These are phyloP conservation scores for Alternaria sp. DNA, from an alignment of 2,329 filamentous ascomycete genomes.

Conservation along the genomic window DNA sequence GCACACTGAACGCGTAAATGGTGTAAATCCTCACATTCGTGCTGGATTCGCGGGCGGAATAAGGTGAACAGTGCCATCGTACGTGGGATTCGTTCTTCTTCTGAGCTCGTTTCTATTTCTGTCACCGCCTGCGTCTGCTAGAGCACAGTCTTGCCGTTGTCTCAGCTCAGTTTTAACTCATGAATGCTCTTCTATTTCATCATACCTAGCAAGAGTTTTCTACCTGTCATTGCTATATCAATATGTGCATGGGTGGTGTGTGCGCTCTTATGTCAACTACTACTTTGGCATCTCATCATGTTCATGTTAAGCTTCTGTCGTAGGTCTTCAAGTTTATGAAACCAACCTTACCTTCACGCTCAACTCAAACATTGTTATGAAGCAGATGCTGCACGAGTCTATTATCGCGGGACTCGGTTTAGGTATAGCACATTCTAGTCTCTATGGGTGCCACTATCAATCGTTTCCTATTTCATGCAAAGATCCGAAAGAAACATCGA, in stretches of 20 bases:
- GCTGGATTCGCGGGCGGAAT: not conserved
- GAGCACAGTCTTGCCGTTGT: no score
- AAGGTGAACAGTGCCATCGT: not conserved
- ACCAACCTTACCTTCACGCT: not conserved
- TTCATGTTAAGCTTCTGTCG: not conserved
- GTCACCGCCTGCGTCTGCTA: no score
- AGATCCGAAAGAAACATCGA: not conserved
- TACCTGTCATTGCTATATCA: not conserved
- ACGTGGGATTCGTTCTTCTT: not conserved
- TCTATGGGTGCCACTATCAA: not conserved
- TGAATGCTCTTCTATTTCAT: not conserved
- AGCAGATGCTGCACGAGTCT: not conserved
- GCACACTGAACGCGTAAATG: not conserved
- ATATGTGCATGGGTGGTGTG: not conserved
- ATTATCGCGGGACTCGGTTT: not conserved
- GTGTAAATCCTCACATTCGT: not conserved
- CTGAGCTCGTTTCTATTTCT: not conserved
- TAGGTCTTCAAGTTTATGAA: not conserved
- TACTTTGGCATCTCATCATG: not conserved
- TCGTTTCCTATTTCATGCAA: not conserved
- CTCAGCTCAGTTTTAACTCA: not conserved
- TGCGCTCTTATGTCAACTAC: not conserved
- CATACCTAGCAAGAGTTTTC: not conserved
- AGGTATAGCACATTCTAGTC: not conserved
- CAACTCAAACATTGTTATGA: no score